Percentiles rank a stretch among this genome's conserved stretches.
Conservation (phyloP, 1,139 yeast genomes). For the Dujonia santamariae region DNA sequence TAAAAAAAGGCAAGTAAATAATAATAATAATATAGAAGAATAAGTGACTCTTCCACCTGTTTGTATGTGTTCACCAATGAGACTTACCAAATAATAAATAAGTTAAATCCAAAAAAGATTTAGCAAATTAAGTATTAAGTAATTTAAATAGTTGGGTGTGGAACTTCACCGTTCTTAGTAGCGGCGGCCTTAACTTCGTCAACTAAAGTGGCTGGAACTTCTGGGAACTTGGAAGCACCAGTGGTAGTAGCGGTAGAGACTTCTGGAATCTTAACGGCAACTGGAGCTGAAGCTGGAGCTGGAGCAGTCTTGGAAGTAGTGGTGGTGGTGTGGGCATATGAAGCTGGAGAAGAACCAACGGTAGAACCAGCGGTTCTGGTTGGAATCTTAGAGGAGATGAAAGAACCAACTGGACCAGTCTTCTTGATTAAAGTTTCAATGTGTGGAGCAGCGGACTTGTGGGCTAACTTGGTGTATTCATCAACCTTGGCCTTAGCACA, state of each 20-base stretch:
- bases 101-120: no score
- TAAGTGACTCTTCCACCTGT: no score
- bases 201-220: conserved; percentile 26
- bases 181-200: conserved; percentile 12
- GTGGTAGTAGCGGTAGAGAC: conserved; percentile 22
- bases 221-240: conserved; percentile 48
- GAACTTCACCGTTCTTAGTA: conserved; percentile 16
- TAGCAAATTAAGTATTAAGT: no score
- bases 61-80: no score
- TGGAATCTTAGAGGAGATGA: conserved; percentile 57
- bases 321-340: conserved; percentile 15
- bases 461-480: conserved; percentile 50
- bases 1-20: no score
- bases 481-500: conserved; percentile 55
- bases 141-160: conserved; percentile 9
- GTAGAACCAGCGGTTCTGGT: conserved; percentile 74
- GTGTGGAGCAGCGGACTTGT: conserved; percentile 52
- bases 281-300: conserved; percentile 4
- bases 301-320: conserved; percentile 13
- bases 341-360: conserved; percentile 41
- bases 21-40: no score
- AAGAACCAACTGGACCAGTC: conserved; percentile 63
- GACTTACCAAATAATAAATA: no score
- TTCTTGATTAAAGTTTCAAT: conserved; percentile 46
- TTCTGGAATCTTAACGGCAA: conserved; percentile 5